Base-by-base conservation (phyloP, 768 basidiomycete genomes). In the Flagelloscypha sp. region DNA sequence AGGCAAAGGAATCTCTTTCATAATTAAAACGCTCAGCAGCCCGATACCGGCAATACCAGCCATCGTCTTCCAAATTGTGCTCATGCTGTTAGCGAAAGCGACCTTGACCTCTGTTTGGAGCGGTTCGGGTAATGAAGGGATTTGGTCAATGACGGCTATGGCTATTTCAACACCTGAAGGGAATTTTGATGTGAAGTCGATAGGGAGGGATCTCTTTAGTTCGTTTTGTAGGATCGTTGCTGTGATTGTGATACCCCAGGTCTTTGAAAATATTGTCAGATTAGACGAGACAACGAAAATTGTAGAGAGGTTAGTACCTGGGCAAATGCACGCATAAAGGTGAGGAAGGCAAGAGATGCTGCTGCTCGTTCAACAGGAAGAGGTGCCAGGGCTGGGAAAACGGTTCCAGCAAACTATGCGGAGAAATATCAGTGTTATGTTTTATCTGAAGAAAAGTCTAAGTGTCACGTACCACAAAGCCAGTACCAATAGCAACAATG, bases 171-270 rank as follows among this genome's bases (percentile, higher is more conserved):
- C 52, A 10, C 62, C 65, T 15, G 48, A 37, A 0, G 61, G 55
- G 41, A 68, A 50, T 21, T 53, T 44, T 0, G 43, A 35, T 12
- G 55, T 19, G 33, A 73, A 68, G 1, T 47, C 54, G 3, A 39
- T 24, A 0, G 76, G 71, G 0, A 79, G 62, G 0, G 43, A 47
- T 22, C 47, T 54, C 7, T 48, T 46, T 10, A 79, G 62, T 33
- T 65, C 41, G 50, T 74, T 79, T 43, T 73, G 68, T 6, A 79
- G 57, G 29, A 77, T 59, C 0, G 67, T 61, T 10, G 58, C 59
- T 2, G 69, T 66, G 38, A 79, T 62, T 0, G 66, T 58, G 43
- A 76, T 53, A 1, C 76, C 76, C 65, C 72, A 71, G 5, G 58
- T 56, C 63, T 74, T 49, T 1, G 24, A 8, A 22, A 37, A 5